A percentile compares a stretch with the other conserved stretches of the same genome.
These are phyloP conservation scores for barley (Hordeum vulgare) DNA, from an alignment of 176 grass and related monocot species.

Conservation along the genomic window MorexV3_pseudomolecules_assembly NC_058522.1:462272121-462272620, in stretches of 20 bases:
- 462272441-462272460: background rate
- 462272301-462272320: background rate
- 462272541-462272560: background rate
- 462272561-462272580: background rate
- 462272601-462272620: background rate
- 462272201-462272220: too few relatives aligned
- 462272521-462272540: background rate
- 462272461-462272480: background rate
- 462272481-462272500: background rate
- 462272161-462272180: too few relatives aligned
- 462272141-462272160: too few relatives aligned
- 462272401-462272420: background rate
- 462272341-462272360: background rate
- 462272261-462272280: too few relatives aligned
- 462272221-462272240: too few relatives aligned
- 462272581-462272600: background rate
- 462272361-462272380: background rate
- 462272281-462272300: too few relatives aligned
- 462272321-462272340: background rate
- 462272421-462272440: background rate
- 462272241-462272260: too few relatives aligned
- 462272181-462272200: too few relatives aligned
- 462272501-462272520: background rate
- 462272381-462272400: background rate
- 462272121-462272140: too few relatives aligned